Base-by-base conservation (phyloP, 345 rosid genomes). In the Camelina sativa region DNA sequence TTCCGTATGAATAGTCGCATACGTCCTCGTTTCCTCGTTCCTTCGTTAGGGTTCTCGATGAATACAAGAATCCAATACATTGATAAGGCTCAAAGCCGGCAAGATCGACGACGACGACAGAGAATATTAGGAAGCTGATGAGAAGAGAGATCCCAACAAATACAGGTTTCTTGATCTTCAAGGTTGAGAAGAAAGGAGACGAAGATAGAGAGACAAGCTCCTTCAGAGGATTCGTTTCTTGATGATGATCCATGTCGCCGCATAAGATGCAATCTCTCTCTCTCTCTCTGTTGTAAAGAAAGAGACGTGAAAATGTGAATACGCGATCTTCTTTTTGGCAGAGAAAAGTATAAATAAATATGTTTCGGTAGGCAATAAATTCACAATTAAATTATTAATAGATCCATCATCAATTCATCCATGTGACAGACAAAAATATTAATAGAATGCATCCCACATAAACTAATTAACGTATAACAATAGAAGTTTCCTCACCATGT, bases 1-100 rank as follows among this genome's bases (percentile, higher is more conserved):
- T 81, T 7, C 99, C 99, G 32, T 72, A 17, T 3, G 86, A 84
- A 72, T 85, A 95, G 66, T 90, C 91, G 12, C 95, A 88, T 37
- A 43, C 70, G 12, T 53, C 41, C 57, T 40, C n/a, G 43, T 48
- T 48, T 23, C 22, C 7, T 52, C 9, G 10, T 51, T 60, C 69
- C 19, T 41, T 60, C 6, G 43, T 53, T 41, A 34, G 41, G 47
- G 9, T 67, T 11, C 16, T 20, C 3, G 34, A 53, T 20, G 41
- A 54, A 1, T 40, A 65, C 9, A 73, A 54, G 70, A 72, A 54
- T 10, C 76, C 78, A 0, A 82, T 76, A 70, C 76, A 79, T 37
- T 80, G 72, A 51, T 8, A 73, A 65, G 73, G 73, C 73, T 71
- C 44, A 20, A 77, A 57, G 62, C 80, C 72, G 40, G 35, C 19